Evolutionary conservation across 306 rosid genomes (phyloP).

Genomic region (Comarum palustre): DNA sequence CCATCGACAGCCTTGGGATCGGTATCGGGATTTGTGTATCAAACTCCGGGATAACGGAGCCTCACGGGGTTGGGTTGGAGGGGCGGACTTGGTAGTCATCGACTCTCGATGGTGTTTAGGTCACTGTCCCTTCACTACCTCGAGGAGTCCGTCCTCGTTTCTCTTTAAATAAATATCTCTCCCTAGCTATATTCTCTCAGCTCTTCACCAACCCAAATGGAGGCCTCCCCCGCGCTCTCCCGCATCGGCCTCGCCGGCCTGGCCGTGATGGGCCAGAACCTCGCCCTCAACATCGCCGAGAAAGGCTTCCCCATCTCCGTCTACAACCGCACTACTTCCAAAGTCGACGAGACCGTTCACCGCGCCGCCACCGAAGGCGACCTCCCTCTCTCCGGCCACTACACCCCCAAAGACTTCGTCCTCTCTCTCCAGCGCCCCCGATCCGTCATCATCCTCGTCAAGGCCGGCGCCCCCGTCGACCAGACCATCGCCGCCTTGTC

Average conservation of each 20-base stretch:
- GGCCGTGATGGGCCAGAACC: conserved; percentile 98
- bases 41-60: too few species aligned
- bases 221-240: conserved; percentile 58
- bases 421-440: conserved; percentile 83
- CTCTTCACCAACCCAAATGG: conserved; percentile 41
- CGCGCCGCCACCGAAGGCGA: conserved; percentile 69
- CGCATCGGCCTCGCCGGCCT: conserved; percentile 91
- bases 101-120: too few species aligned
- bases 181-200: not conserved
- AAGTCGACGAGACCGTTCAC: conserved; percentile 79
- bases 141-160: conserved; percentile 73
- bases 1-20: too few species aligned
- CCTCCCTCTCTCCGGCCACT: conserved; percentile 66
- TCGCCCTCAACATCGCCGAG: conserved; percentile 90
- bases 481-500: conserved; percentile 76
- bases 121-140: conserved; percentile 60
- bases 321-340: conserved; percentile 82
- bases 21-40: too few species aligned
- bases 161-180: not conserved
- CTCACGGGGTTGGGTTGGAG: too few species aligned
- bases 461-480: conserved; percentile 88
- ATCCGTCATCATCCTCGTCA: conserved; percentile 89
- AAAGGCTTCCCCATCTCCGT: conserved; percentile 96
- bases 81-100: too few species aligned
- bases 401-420: conserved; percentile 72